These are phyloP conservation scores for Bipolaris oryzae DNA, from an alignment of 2,329 filamentous ascomycete species.

Conservation along the genomic window DNA sequence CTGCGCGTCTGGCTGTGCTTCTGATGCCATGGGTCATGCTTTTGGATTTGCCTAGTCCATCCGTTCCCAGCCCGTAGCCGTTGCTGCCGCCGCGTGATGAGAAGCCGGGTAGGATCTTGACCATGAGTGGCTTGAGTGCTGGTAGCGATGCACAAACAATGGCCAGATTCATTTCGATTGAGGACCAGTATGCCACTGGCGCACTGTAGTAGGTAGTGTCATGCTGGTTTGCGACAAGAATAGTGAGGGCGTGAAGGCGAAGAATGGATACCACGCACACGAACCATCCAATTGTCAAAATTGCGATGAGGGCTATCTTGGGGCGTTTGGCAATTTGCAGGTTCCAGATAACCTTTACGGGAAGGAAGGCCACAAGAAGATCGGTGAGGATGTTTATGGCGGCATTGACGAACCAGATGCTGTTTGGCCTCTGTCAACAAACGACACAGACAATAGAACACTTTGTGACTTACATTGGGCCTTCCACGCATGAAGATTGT, in stretches of 20 bases:
- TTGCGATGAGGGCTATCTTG: slow-evolving; percentile 27
- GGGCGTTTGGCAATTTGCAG: slow-evolving; percentile 31
- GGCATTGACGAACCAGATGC: slow-evolving; percentile 31
- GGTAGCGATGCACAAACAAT: slow-evolving; percentile 43
- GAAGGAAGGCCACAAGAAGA: slow-evolving; percentile 32
- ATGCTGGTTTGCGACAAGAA: slow-evolving; percentile 18
- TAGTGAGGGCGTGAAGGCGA: slow-evolving; percentile 30
- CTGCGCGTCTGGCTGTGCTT: slow-evolving; percentile 7
- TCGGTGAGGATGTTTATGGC: slow-evolving; percentile 34
- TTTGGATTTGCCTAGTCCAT: slow-evolving; percentile 1
- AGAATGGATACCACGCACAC: slow-evolving; percentile 42
- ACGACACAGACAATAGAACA: neutral
- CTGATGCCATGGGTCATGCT: neutral
- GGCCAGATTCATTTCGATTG: slow-evolving; percentile 40
- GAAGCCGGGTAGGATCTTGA: slow-evolving; percentile 31
- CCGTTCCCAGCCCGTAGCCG: slow-evolving; percentile 12
- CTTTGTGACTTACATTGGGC: slow-evolving; percentile 20
- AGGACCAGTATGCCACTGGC: slow-evolving; percentile 35
- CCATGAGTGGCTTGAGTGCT: slow-evolving; percentile 37
- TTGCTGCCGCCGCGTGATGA: slow-evolving; percentile 17
- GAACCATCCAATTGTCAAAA: slow-evolving; percentile 42
- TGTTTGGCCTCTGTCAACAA: slow-evolving; percentile 2
- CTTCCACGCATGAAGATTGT: slow-evolving; percentile 22
- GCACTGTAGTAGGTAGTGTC: slow-evolving; percentile 34
- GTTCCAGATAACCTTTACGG: slow-evolving; percentile 31